Evolutionary conservation across 495 filamentous ascomycete genomes (phyloP).

Genomic region (Cladorrhinum samala): DNA sequence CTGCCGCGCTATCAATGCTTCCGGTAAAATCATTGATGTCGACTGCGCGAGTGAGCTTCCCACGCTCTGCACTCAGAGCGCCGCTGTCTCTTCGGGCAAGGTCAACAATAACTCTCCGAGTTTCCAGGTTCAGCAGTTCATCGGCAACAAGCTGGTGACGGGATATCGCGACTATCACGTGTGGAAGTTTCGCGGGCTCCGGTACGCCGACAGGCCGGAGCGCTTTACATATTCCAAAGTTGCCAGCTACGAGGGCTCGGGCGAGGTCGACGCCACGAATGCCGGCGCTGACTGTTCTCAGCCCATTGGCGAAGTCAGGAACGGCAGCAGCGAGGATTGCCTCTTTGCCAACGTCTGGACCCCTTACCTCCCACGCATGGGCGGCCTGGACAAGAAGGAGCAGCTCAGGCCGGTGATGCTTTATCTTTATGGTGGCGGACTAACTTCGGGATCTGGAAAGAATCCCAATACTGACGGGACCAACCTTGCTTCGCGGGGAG

Average conservation of each 20-base stretch:
- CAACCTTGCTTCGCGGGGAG: constrained; percentile 40
- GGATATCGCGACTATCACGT: constrained; percentile 35
- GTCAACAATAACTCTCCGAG: constrained; percentile 21
- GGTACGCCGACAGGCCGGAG: constrained; percentile 32
- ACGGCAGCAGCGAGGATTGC: constrained; percentile 32
- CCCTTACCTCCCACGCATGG: constrained; percentile 26
- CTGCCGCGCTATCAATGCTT: constrained; percentile 24
- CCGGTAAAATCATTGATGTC: constrained; percentile 17
- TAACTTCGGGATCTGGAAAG: constrained; percentile 29
- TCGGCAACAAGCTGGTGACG: constrained; percentile 27
- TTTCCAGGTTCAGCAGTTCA: constrained; percentile 28
- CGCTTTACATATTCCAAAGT: constrained; percentile 31
- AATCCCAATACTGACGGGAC: constrained; percentile 36
- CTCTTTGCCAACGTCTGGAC: constrained; percentile 40
- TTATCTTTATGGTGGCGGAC: constrained; percentile 35
- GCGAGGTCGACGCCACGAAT: constrained; percentile 16
- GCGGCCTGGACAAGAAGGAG: background rate
- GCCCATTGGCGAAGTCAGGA: constrained; percentile 25
- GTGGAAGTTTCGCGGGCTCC: constrained; percentile 37
- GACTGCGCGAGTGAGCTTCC: constrained; percentile 21
- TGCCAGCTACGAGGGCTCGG: constrained; percentile 12
- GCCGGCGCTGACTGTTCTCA: constrained; percentile 30
- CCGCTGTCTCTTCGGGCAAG: constrained; percentile 25
- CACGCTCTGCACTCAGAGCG: constrained; percentile 33
- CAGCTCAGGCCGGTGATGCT: constrained; percentile 33